These are phyloP conservation scores for Lodderomyces jiufengensis DNA, from an alignment of 1,139 yeast species.

Conservation along the genomic window DNA sequence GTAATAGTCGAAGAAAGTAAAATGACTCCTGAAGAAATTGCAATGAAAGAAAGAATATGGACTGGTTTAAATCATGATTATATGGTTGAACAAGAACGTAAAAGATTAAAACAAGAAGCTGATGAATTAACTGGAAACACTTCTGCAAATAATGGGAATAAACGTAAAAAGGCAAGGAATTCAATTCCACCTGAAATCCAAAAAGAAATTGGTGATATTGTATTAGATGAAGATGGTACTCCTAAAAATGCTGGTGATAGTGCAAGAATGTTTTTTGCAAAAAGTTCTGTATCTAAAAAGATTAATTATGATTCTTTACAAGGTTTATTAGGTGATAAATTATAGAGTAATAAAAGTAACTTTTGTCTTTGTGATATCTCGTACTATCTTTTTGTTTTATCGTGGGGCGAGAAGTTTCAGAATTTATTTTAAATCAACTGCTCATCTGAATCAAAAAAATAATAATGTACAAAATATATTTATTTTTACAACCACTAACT, in stretches of 20 bases:
- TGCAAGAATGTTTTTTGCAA: constrained; percentile 65
- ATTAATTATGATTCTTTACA: constrained; percentile 80
- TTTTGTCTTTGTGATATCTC: not conserved
- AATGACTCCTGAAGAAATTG: constrained; percentile 63
- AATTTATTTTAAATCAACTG: not conserved
- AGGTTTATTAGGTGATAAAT: constrained; percentile 31
- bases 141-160: constrained; percentile 32
- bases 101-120: constrained; percentile 79
- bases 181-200: constrained; percentile 19
- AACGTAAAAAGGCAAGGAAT: constrained; percentile 34
- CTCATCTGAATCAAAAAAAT: constrained; percentile 3
- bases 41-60: constrained; percentile 79
- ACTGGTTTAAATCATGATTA: constrained; percentile 84
- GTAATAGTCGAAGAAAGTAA: constrained; percentile 62
- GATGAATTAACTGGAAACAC: constrained; percentile 80
- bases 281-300: constrained; percentile 76
- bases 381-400: not conserved
- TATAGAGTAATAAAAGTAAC: constrained; percentile 1
- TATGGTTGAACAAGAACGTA: constrained; percentile 78
- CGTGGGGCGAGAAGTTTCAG: not conserved
- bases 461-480: not conserved
- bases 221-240: constrained; percentile 47
- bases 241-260: constrained; percentile 63
- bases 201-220: constrained; percentile 35
- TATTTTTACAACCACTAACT: not conserved